Conservation (phyloP, 257 asterid species). For the Scutellaria barbata region DNA sequence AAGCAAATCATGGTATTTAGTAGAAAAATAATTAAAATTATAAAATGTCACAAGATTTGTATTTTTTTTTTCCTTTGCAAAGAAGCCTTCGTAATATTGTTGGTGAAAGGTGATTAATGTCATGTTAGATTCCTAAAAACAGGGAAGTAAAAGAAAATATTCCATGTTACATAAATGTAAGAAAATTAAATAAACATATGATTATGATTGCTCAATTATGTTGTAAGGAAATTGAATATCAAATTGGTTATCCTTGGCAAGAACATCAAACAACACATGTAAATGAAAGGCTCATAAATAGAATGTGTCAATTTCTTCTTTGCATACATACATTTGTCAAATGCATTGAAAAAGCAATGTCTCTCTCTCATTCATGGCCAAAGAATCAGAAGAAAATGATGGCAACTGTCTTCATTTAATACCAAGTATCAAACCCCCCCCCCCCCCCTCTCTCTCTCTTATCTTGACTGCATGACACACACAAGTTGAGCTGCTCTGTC, state of each 20-base stretch:
- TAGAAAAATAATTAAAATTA: too few relatives aligned
- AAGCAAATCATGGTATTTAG: too few relatives aligned
- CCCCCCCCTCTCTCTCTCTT: constrained; percentile 45
- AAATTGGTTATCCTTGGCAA: constrained; percentile 12
- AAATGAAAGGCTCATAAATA: constrained; percentile 33
- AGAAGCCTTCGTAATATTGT: background rate
- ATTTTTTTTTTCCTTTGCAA: background rate
- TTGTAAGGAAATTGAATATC: constrained; percentile 1
- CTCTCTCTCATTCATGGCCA: constrained; percentile 46
- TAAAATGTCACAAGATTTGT: background rate
- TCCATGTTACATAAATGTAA: background rate
- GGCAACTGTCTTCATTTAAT: constrained; percentile 51
- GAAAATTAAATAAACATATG: background rate
- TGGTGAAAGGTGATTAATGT: background rate
- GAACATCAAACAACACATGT: constrained; percentile 24
- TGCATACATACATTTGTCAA: constrained; percentile 34
- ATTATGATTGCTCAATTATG: constrained; percentile 7
- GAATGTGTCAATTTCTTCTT: constrained; percentile 38
- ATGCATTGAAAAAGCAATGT: constrained; percentile 34
- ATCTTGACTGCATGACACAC: constrained; percentile 42
- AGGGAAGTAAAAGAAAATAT: background rate
- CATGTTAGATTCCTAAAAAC: background rate
- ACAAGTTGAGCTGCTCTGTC: constrained; percentile 50
- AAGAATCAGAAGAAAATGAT: constrained; percentile 40
- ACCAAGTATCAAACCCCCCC: constrained; percentile 31